Evolutionary conservation across 139 green algal genomes (phyloP).

Genomic region (Coelastrella sp.): DNA sequence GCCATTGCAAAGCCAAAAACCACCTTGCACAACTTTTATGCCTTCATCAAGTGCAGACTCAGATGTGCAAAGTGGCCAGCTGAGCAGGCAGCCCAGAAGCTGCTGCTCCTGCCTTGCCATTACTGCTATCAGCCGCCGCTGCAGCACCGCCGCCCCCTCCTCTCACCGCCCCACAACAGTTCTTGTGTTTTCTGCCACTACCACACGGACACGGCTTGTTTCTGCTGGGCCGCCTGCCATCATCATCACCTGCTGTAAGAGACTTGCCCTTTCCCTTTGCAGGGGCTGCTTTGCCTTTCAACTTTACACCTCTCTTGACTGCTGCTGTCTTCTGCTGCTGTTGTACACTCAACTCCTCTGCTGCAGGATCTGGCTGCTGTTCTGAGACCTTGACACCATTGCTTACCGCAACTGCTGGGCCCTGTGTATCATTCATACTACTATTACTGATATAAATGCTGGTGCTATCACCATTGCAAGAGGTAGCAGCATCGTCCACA

Average conservation of each 20-base stretch:
- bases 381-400: no score
- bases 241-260: not conserved
- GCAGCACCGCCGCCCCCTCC: not conserved
- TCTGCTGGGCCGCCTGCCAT: slow-evolving; percentile 40
- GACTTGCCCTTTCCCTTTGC: not conserved
- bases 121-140: not conserved
- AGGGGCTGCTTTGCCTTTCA: not conserved
- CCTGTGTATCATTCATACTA: no score
- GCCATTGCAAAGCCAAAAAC: not conserved
- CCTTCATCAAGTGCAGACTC: not conserved
- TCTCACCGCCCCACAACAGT: slow-evolving; percentile 61
- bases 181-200: slow-evolving; percentile 65
- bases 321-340: no score
- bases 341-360: not conserved
- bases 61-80: slow-evolving; percentile 40
- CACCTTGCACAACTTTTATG: not conserved
- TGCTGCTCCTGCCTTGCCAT: not conserved
- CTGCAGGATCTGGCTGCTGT: not conserved
- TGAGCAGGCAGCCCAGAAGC: not conserved
- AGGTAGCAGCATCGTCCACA: no score
- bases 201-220: slow-evolving; percentile 66
- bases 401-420: no score
- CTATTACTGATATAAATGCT: no score
- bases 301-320: slow-evolving; percentile 5
- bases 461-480: no score